Base-by-base conservation (phyloP, 2,329 filamentous ascomycete genomes). In the Plectosphaerella sp. region DNA sequence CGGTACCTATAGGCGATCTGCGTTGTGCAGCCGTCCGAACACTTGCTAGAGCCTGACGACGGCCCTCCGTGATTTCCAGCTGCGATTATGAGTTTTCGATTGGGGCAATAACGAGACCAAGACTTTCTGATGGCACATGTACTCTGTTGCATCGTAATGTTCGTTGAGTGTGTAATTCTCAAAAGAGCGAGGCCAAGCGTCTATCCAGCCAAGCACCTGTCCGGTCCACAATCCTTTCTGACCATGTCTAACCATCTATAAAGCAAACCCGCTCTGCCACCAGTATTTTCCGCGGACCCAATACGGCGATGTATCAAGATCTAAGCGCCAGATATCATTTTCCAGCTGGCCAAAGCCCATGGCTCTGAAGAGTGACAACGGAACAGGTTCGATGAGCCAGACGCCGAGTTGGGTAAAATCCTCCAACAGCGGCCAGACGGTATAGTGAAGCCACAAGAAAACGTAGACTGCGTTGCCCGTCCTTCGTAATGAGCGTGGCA, bases 301-400 rank as follows among this genome's bases (percentile, higher is more conserved):
- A 9, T 60, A 59, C 2, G 77, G 74, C 20, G 84, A 65, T 55
- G 80, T 72, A 20, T 76, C 67, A 33, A 73, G 64, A 56, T 77
- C 74, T 82, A 86, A 91, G 60, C 88, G 82, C 81, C 82, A 89
- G 76, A 82, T 86, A 1, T 76, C 70, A 61, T 88, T 84, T 0
- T 78, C 81, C 16, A 75, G 67, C 1, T 72, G 71, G 0, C 87
- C 88, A 35, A 86, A 72, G 0, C 88, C 86, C 15, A 92, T 35
- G 2, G 78, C 80, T 24, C 90, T 76, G n/a, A 91, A 63, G 1
- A 79, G 63, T 50, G 89, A 95, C 9, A 93, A 58, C 0, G 91
- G 90, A n/a, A 96, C 70, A 0, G 91, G 90, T 67, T 97, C 91
- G 55, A 84, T 83, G 14, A 95, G 68, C 88, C 89, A 96, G 0